Conservation (phyloP, 176 grass and related monocot species). For the Neostapfia colusana region DNA sequence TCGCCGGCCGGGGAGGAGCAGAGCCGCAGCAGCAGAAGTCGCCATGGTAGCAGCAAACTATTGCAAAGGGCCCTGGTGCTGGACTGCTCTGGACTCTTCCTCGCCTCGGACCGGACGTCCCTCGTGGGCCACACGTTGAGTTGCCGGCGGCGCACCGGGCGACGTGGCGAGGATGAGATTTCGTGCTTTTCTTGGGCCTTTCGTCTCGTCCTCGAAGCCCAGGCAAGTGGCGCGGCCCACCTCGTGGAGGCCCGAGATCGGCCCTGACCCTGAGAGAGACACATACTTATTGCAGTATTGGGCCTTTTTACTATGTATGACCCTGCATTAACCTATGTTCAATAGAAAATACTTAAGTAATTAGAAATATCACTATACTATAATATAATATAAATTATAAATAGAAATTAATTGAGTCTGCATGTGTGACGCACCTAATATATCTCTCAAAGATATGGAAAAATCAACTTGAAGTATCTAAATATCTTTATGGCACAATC, state of each 20-base stretch:
- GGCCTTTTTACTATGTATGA: too few species aligned
- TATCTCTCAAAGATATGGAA: too few species aligned
- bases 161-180: neutral
- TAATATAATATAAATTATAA: too few species aligned
- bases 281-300: too few species aligned
- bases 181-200: neutral
- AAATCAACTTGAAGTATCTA: too few species aligned
- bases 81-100: neutral
- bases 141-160: neutral
- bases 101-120: neutral
- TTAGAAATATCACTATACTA: too few species aligned
- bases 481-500: too few species aligned
- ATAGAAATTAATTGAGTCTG: too few species aligned
- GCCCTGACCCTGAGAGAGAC: too few species aligned
- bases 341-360: too few species aligned
- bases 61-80: constrained; percentile 8
- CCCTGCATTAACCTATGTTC: too few species aligned
- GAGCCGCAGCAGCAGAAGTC: neutral
- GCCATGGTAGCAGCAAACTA: constrained; percentile 40
- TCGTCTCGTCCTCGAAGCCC: neutral
- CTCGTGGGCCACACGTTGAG: neutral
- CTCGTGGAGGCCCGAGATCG: neutral
- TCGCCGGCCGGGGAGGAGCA: neutral
- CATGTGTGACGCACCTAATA: too few species aligned
- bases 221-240: neutral